These are phyloP conservation scores for Peronospora tabacina DNA, from an alignment of 352 stramenopile genomes.

Conservation along the genomic window DNA sequence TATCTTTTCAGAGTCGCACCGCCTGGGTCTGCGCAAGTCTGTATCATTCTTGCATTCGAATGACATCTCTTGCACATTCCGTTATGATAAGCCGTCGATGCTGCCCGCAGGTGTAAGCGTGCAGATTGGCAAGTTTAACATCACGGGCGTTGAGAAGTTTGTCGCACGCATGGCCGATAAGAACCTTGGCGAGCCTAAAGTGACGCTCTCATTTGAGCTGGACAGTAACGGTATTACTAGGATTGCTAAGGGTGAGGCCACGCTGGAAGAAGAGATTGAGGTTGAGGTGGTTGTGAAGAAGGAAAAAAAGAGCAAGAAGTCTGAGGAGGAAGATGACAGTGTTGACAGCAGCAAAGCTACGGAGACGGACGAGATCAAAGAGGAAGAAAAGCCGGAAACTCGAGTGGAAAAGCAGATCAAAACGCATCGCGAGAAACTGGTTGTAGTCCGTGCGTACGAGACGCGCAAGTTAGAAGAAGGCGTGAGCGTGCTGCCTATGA, in stretches of 20 bases:
- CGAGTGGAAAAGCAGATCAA: conserved; percentile 87
- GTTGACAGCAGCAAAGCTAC: conserved; percentile 26
- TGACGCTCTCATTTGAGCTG: conserved; percentile 92
- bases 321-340: conserved; percentile 31
- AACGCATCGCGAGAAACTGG: conserved; percentile 71
- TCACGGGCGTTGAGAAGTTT: conserved; percentile 90
- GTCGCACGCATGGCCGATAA: conserved; percentile 84
- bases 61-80: conserved; percentile 87
- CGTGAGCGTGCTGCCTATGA: conserved; percentile 62
- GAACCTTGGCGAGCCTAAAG: conserved; percentile 86
- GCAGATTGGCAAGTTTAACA: conserved; percentile 89
- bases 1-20: conserved; percentile 84
- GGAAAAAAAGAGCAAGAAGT: conserved; percentile 50
- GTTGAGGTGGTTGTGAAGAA: conserved; percentile 58
- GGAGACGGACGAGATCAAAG: conserved; percentile 37
- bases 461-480: conserved; percentile 27
- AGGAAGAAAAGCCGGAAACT: conserved; percentile 30
- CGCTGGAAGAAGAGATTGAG: conserved; percentile 80
- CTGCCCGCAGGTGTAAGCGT: conserved; percentile 58
- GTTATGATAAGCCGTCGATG: conserved; percentile 85
- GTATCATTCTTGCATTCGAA: conserved; percentile 92
- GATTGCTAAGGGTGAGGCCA: conserved; percentile 90
- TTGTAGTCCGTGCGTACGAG: conserved; percentile 38
- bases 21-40: conserved; percentile 88
- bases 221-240: conserved; percentile 87